Percentiles rank a stretch among this genome's conserved stretches.
Conservation (phyloP, 2,329 filamentous ascomycete genomes). For the Alternaria burnsii region DNA sequence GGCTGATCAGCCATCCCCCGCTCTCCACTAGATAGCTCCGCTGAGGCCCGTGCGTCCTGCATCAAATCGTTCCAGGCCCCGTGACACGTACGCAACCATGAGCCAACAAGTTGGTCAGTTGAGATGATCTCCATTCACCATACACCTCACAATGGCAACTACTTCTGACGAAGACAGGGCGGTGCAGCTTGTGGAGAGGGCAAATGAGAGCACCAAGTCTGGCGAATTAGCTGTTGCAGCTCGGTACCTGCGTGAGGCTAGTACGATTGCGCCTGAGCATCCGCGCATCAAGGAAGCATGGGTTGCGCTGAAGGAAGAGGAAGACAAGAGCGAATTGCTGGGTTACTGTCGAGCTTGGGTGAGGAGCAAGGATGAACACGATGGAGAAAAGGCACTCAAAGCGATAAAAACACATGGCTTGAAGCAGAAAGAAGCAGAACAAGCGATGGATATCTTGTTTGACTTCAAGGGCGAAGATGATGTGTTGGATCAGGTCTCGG, state of each 20-base stretch:
- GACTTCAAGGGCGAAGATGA: slow-evolving; percentile 53
- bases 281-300: slow-evolving; percentile 53
- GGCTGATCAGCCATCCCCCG: slow-evolving; percentile 14
- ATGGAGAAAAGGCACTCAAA: slow-evolving; percentile 52
- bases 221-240: slow-evolving; percentile 53
- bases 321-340: slow-evolving; percentile 47
- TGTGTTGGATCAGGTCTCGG: slow-evolving; percentile 52
- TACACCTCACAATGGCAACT: slow-evolving; percentile 36
- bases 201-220: slow-evolving; percentile 34
- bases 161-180: slow-evolving; percentile 41
- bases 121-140: slow-evolving; percentile 25
- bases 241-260: slow-evolving; percentile 55
- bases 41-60: slow-evolving; percentile 27
- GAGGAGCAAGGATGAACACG: slow-evolving; percentile 46
- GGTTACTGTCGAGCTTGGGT: slow-evolving; percentile 48
- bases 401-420: slow-evolving; percentile 42
- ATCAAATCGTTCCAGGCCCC: slow-evolving; percentile 20
- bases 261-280: slow-evolving; percentile 54
- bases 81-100: slow-evolving; percentile 28
- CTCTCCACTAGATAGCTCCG: slow-evolving; percentile 15
- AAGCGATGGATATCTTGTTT: slow-evolving; percentile 55
- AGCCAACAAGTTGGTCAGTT: slow-evolving; percentile 22
- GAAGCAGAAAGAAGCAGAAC: slow-evolving; percentile 49
- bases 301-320: slow-evolving; percentile 51
- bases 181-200: slow-evolving; percentile 42